Conservation (phyloP, 106 monocot species). For the Xerophyta viscosa region DNA sequence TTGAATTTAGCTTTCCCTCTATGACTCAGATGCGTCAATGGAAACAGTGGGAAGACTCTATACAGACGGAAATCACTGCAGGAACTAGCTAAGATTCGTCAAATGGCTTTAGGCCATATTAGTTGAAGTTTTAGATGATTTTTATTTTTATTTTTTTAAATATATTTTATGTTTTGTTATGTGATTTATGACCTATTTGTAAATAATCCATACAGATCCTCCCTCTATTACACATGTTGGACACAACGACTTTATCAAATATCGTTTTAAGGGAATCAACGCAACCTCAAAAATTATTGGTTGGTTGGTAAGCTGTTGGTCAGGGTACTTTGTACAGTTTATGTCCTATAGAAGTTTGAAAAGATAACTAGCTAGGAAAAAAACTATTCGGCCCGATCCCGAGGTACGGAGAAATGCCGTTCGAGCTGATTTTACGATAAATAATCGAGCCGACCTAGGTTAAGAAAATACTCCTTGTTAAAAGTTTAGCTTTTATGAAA, state of each 20-base stretch:
- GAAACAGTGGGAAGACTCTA: conserved; percentile 57
- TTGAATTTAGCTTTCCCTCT: neutral
- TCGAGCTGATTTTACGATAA: no score
- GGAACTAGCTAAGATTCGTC: conserved; percentile 12
- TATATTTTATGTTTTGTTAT: neutral
- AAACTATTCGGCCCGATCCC: no score
- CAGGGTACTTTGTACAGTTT: neutral
- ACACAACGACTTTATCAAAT: conserved; percentile 38
- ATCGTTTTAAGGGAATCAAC: conserved; percentile 34
- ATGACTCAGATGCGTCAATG: conserved; percentile 53
- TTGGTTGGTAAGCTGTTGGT: conserved; percentile 36
- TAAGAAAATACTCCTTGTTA: no score
- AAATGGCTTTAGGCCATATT: neutral
- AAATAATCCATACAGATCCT: conserved; percentile 14
- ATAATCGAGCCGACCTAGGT: no score
- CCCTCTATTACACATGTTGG: conserved; percentile 14
- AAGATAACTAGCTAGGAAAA: neutral
- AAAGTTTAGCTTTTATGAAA: no score
- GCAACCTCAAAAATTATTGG: conserved; percentile 26
- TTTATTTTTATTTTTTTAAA: neutral
- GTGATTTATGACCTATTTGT: neutral
- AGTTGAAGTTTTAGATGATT: neutral
- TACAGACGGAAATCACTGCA: conserved; percentile 24
- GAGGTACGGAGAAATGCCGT: no score
- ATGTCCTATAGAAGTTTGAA: no score